A percentile compares a stretch with the other conserved stretches of the same genome.
Evolutionary conservation across 768 basidiomycete species (phyloP).

Genomic region (Rhodotorula graminis): DNA sequence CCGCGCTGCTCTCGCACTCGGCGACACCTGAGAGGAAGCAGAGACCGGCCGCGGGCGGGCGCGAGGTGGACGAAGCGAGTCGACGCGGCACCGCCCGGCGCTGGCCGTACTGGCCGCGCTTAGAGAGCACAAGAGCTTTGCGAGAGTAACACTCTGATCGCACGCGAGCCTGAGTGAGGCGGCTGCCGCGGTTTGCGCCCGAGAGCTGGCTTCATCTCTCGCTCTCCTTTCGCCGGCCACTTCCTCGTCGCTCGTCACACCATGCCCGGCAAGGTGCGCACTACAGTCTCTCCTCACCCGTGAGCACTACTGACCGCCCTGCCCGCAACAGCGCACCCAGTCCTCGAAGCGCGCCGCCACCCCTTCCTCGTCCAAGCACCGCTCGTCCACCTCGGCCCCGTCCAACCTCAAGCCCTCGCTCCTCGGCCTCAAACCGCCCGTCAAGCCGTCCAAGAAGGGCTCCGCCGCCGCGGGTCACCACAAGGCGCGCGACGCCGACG

Average conservation of each 20-base stretch:
- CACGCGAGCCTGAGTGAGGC: too few species aligned
- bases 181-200: too few species aligned
- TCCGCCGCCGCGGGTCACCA: too few species aligned
- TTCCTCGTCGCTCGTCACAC: not conserved
- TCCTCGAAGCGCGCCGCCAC: not conserved
- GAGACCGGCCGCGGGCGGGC: too few species aligned
- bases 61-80: too few species aligned
- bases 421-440: not conserved
- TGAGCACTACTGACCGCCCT: not conserved
- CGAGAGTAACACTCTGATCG: too few species aligned
- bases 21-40: too few species aligned
- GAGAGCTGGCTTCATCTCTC: too few species aligned
- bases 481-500: not conserved
- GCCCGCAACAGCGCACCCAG: not conserved
- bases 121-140: too few species aligned
- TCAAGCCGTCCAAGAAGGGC: slow-evolving; percentile 2
- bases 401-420: slow-evolving; percentile 9
- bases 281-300: not conserved
- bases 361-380: not conserved
- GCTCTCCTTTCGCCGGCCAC: not conserved
- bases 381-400: not conserved
- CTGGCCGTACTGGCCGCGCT: too few species aligned
- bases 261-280: slow-evolving; percentile 8
- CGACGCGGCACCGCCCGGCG: too few species aligned
- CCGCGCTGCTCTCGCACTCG: too few species aligned